Conservation (phyloP, 2,329 filamentous ascomycete genomes). For the Blumeriella jaapii region DNA sequence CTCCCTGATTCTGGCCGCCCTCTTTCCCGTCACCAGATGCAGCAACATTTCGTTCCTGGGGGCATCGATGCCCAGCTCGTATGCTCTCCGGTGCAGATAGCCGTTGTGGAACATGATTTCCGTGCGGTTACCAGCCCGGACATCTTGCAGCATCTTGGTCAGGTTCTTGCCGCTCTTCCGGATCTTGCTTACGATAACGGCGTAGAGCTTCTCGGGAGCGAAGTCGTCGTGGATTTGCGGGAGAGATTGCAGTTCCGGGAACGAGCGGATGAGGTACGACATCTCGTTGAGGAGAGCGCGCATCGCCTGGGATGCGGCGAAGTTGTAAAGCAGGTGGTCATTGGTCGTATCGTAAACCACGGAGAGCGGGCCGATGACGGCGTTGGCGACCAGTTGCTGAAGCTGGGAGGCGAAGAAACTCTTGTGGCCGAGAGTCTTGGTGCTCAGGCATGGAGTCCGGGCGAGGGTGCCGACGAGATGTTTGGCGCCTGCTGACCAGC, state of each 20-base stretch:
- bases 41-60: constrained; percentile 63
- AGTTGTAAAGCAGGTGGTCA: constrained; percentile 57
- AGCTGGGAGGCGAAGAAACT: constrained; percentile 64
- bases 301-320: constrained; percentile 52
- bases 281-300: constrained; percentile 65
- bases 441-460: constrained; percentile 49
- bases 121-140: constrained; percentile 49
- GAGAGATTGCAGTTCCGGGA: constrained; percentile 62
- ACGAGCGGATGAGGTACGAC: constrained; percentile 52
- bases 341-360: constrained; percentile 69
- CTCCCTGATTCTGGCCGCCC: constrained; percentile 24
- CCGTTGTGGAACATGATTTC: constrained; percentile 83
- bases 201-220: constrained; percentile 47
- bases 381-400: constrained; percentile 63
- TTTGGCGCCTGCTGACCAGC: constrained; percentile 33
- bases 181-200: constrained; percentile 43
- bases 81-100: constrained; percentile 67
- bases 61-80: constrained; percentile 59
- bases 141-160: constrained; percentile 50
- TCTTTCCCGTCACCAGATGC: constrained; percentile 62
- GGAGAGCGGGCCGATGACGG: constrained; percentile 71
- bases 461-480: constrained; percentile 56
- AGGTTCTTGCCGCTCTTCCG: constrained; percentile 42
- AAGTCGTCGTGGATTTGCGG: constrained; percentile 43
- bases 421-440: constrained; percentile 43